Conservation (phyloP, 768 basidiomycete species). For the Boletus patriciae region DNA sequence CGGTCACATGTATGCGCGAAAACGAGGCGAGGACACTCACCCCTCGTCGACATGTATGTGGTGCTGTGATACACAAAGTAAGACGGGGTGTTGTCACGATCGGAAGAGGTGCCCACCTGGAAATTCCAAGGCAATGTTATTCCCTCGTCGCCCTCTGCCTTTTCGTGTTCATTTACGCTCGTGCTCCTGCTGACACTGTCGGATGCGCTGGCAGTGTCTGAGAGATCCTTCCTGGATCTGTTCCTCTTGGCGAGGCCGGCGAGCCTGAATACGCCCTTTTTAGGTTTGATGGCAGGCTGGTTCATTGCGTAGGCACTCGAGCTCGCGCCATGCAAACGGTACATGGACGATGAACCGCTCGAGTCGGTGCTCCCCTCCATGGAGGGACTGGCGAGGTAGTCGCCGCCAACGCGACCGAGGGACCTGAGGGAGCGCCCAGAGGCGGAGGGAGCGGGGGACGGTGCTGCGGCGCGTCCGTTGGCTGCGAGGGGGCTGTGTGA, state of each 20-base stretch:
- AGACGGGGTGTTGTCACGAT: background rate
- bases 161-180: constrained; percentile 16
- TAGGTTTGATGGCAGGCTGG: constrained; percentile 16
- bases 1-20: constrained; percentile 2
- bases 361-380: constrained; percentile 31
- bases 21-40: constrained; percentile 38
- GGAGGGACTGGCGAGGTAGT: constrained; percentile 16
- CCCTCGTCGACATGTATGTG: constrained; percentile 79
- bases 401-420: constrained; percentile 6
- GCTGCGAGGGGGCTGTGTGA: background rate
- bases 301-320: constrained; percentile 14
- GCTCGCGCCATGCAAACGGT: constrained; percentile 17
- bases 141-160: constrained; percentile 49
- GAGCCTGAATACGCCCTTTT: constrained; percentile 39
- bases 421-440: constrained; percentile 22
- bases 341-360: constrained; percentile 21
- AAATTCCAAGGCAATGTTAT: constrained; percentile 77
- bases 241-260: constrained; percentile 36
- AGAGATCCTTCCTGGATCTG: constrained; percentile 32
- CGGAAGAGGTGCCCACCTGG: constrained; percentile 44
- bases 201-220: constrained; percentile 19
- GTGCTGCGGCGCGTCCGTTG: constrained; percentile 10
- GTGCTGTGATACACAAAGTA: constrained; percentile 44
- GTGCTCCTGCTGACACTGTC: constrained; percentile 7
- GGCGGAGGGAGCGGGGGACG: constrained; percentile 20